These are phyloP conservation scores for Kwoniella bestiolae DNA, from an alignment of 768 basidiomycete genomes.

Conservation along the genomic window DNA sequence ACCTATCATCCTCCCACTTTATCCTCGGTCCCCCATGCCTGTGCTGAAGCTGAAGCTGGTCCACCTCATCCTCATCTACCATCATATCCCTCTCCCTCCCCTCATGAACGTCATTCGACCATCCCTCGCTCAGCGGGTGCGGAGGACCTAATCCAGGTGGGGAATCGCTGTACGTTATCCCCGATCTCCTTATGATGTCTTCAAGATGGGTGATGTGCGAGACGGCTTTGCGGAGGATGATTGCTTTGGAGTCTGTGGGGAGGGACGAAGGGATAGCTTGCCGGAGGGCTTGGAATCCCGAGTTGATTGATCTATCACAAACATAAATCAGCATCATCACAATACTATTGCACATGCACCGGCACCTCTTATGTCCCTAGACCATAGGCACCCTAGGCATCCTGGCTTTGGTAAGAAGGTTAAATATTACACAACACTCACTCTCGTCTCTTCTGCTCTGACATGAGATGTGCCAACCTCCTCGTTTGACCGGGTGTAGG, in stretches of 20 bases:
- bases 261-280: conserved; percentile 37
- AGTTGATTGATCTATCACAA: conserved; percentile 46
- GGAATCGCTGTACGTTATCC: conserved; percentile 16
- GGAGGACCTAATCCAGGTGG: conserved; percentile 6
- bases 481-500: conserved; percentile 39
- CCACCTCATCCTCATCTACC: background rate
- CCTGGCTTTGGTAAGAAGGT: background rate
- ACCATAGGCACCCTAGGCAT: background rate
- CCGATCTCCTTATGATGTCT: conserved; percentile 21
- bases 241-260: conserved; percentile 49
- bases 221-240: conserved; percentile 50
- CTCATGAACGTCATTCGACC: conserved; percentile 5
- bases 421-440: conserved; percentile 35
- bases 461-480: conserved; percentile 50
- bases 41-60: no score
- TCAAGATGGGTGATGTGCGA: conserved; percentile 46
- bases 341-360: no score
- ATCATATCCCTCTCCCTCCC: background rate
- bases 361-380: no score
- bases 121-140: background rate
- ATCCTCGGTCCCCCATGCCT: background rate
- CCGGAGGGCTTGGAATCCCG: conserved; percentile 44
- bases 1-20: conserved; percentile 3
- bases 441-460: conserved; percentile 55
- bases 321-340: background rate